These are phyloP conservation scores for Gamsiella multidivaricata DNA, from an alignment of 192 early-diverging fungal genomes.

Conservation along the genomic window DNA sequence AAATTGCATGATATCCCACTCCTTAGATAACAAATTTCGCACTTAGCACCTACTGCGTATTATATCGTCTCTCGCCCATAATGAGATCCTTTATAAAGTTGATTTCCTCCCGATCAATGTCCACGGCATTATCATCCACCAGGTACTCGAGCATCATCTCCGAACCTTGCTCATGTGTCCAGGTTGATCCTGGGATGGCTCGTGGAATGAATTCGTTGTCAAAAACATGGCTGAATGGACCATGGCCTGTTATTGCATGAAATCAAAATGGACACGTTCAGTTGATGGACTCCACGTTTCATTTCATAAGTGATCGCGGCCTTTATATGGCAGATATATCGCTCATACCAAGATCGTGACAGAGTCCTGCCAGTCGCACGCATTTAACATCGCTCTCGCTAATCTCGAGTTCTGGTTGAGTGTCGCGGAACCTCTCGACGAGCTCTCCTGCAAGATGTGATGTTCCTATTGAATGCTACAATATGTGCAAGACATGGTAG, in stretches of 20 bases:
- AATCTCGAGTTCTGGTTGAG: conserved; percentile 86
- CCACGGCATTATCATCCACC: conserved; percentile 78
- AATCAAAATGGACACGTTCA: background rate
- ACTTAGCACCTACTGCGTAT: conserved; percentile 54
- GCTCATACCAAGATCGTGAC: conserved; percentile 85
- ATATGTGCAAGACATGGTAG: background rate
- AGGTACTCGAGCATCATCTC: conserved; percentile 89
- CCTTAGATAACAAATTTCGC: too few relatives aligned
- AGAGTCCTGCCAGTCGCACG: conserved; percentile 90
- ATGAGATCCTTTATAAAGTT: conserved; percentile 81
- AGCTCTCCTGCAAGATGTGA: conserved; percentile 82
- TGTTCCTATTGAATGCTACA: conserved; percentile 68
- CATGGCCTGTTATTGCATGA: conserved; percentile 74
- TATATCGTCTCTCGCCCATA: conserved; percentile 60
- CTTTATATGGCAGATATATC: background rate
- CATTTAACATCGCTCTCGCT: conserved; percentile 83
- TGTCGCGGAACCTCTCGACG: conserved; percentile 72
- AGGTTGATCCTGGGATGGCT: conserved; percentile 61
- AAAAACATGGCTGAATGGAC: conserved; percentile 96
- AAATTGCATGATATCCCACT: background rate
- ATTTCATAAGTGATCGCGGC: too few relatives aligned
- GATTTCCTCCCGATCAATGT: conserved; percentile 68
- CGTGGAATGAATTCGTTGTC: conserved; percentile 88
- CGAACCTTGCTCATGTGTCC: conserved; percentile 84
- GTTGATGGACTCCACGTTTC: background rate